Base-by-base conservation (phyloP, 1,284 basidiomycete genomes). In the Melanopsichium pennsylvanicum region DNA sequence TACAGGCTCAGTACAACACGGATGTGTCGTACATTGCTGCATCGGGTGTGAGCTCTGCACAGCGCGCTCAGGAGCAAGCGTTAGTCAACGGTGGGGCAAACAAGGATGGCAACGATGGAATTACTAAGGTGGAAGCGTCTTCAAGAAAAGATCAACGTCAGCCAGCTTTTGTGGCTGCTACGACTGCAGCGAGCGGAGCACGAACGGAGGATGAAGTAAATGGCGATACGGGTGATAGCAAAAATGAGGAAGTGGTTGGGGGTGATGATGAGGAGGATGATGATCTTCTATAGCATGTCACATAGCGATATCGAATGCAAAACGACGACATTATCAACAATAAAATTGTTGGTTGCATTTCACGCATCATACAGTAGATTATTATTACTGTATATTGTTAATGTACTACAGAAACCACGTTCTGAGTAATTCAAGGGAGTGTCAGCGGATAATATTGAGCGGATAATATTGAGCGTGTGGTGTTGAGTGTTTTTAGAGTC, bases 1-100 rank as follows among this genome's bases (percentile, higher is more conserved):
- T 99, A 6, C 95, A 98, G 83, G 94, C 96, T 32, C 91, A 93
- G 76, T 99, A 94, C 86, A 97, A 98, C 82, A 98, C 96, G 9
- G 94, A 97, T 77, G 88, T 90, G 34, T 79, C 81, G 26, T 81
- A 83, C 72, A 72, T 83, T 50, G 71, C 78, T 9, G 80, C 82
- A n/a, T 76, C 80, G 33, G 74, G 74, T 22, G 31, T 60, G 25
- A 45, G 62, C 2, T 46, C 54, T n/a, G 49, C 52, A 4, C 56
- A 60, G 18, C 52, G 49, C 57, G 40, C 35, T 41, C 55, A 54
- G 37, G 44, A 44, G 29, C 45, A 48, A 36, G 60, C 44, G n/a
- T 23, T 45, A 23, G 62, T 78, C 74, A 76, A 70, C 34, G 80
- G 76, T 36, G 78, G 59, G 2, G 80, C 78, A 3, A 77, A 68